phyloP scores from a whole-genome alignment of 2,329 filamentous ascomycete genomes.

The Talaromyces sp. region DNA sequence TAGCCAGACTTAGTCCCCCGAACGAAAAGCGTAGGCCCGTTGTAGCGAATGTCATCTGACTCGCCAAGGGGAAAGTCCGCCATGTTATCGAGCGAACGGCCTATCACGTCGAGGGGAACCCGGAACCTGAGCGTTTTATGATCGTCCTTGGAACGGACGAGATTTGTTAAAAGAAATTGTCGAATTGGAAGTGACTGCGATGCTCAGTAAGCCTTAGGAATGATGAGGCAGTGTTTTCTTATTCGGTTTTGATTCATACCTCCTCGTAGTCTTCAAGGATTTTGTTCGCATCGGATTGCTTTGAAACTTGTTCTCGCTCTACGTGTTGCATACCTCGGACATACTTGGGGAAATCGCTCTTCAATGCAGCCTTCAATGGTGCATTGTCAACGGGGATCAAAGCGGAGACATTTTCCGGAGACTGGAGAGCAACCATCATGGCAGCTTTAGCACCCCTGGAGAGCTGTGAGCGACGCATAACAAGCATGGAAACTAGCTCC shows the following conservation, averaged over 20 bases:
- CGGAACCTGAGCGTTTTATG: slow-evolving; percentile 69
- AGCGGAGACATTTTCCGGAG: slow-evolving; percentile 67
- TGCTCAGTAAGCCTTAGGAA: not conserved
- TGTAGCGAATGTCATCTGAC: slow-evolving; percentile 68
- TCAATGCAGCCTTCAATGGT: slow-evolving; percentile 76
- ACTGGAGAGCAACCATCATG: slow-evolving; percentile 79
- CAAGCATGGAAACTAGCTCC: not conserved
- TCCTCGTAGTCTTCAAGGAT: slow-evolving; percentile 76
- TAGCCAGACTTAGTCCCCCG: slow-evolving; percentile 45
- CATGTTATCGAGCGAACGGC: slow-evolving; percentile 69
- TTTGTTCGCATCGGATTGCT: slow-evolving; percentile 75
- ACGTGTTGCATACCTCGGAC: slow-evolving; percentile 82
- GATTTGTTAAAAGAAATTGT: slow-evolving; percentile 89
- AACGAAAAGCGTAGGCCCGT: slow-evolving; percentile 79
- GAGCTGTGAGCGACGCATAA: not conserved
- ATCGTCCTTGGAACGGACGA: slow-evolving; percentile 59
- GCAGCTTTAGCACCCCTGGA: slow-evolving; percentile 84
- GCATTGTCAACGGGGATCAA: slow-evolving; percentile 90
- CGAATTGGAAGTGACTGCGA: slow-evolving; percentile 70
- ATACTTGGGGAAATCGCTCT: slow-evolving; percentile 76
- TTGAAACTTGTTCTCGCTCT: slow-evolving; percentile 67
- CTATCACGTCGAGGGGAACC: slow-evolving; percentile 74
- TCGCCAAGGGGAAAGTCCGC: slow-evolving; percentile 87
- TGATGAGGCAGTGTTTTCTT: too few species aligned
- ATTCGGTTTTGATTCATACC: slow-evolving; percentile 42